Evolutionary conservation across 306 rosid genomes (phyloP).

Genomic region (Citrullus mucosospermus): DNA sequence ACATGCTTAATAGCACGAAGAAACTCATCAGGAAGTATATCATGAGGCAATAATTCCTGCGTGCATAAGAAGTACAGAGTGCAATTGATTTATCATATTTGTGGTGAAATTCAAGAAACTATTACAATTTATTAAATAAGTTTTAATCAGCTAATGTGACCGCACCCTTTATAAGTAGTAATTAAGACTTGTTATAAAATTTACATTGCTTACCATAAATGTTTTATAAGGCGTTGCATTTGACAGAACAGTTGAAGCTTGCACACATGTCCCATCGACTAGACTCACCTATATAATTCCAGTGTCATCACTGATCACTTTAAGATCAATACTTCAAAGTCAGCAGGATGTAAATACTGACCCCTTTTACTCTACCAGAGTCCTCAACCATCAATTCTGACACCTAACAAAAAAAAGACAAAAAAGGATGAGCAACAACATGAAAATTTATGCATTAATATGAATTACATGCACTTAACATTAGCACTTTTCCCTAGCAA

Average conservation of each 20-base stretch:
- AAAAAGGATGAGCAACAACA: background rate
- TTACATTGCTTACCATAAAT: conserved; percentile 42
- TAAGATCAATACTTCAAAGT: conserved; percentile 18
- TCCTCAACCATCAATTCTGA: conserved; percentile 53
- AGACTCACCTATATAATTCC: conserved; percentile 42
- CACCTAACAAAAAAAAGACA: conserved; percentile 32
- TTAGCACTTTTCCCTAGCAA: background rate
- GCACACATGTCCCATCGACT: conserved; percentile 71
- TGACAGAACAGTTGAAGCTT: conserved; percentile 66
- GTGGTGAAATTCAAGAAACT: background rate
- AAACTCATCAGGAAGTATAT: conserved; percentile 66
- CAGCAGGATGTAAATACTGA: conserved; percentile 37
- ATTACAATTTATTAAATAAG: background rate
- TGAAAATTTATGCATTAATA: conserved; percentile 1
- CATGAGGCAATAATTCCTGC: conserved; percentile 65
- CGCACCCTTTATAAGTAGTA: background rate
- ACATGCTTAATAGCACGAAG: conserved; percentile 45
- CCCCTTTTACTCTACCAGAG: conserved; percentile 64
- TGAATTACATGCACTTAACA: background rate
- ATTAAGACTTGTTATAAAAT: background rate
- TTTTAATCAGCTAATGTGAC: background rate
- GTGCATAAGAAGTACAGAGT: background rate
- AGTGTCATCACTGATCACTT: conserved; percentile 17
- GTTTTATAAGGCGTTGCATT: conserved; percentile 89
- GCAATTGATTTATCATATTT: background rate